Conservation (phyloP, 2,329 filamentous ascomycete species). For the Dothiorella sarmentorum region DNA sequence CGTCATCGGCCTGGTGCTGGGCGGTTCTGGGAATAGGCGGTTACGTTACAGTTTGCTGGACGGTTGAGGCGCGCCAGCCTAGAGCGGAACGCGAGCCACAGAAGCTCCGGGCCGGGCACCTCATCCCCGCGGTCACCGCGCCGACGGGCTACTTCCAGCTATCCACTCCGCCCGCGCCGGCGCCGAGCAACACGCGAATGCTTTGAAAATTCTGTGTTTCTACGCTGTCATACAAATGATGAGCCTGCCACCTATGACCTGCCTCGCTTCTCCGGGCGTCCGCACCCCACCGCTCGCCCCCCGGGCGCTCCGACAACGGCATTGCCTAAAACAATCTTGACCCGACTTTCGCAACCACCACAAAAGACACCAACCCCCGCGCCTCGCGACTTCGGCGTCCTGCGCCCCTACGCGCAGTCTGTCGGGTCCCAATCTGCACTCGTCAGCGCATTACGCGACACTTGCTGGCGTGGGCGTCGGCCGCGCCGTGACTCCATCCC, state of each 20-base stretch:
- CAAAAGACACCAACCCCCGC: background rate
- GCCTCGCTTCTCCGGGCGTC: conserved; percentile 9
- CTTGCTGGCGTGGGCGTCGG: background rate
- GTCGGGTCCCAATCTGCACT: conserved; percentile 47
- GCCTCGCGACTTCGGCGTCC: conserved; percentile 10
- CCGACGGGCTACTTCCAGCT: background rate
- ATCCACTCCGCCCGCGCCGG: background rate
- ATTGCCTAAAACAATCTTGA: background rate
- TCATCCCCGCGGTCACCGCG: background rate
- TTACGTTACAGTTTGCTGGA: conserved; percentile 19
- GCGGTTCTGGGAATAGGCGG: conserved; percentile 7
- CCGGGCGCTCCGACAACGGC: conserved; percentile 15
- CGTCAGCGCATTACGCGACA: conserved; percentile 17
- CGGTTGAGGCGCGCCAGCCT: conserved; percentile 14
- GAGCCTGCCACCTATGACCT: too few species aligned
- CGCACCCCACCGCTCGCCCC: conserved; percentile 10
- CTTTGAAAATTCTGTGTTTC: conserved; percentile 13
- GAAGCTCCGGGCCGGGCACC: background rate
- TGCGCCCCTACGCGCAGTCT: conserved; percentile 31
- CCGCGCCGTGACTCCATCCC: background rate
- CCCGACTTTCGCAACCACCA: background rate
- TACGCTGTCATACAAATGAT: conserved; percentile 15
- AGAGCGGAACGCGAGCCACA: background rate
- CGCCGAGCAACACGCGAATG: conserved; percentile 15
- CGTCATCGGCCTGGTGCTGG: conserved; percentile 17